These are phyloP conservation scores for Euphorbia schlechtendalii DNA, from an alignment of 441 rosid genomes.

Conservation along the genomic window DNA sequence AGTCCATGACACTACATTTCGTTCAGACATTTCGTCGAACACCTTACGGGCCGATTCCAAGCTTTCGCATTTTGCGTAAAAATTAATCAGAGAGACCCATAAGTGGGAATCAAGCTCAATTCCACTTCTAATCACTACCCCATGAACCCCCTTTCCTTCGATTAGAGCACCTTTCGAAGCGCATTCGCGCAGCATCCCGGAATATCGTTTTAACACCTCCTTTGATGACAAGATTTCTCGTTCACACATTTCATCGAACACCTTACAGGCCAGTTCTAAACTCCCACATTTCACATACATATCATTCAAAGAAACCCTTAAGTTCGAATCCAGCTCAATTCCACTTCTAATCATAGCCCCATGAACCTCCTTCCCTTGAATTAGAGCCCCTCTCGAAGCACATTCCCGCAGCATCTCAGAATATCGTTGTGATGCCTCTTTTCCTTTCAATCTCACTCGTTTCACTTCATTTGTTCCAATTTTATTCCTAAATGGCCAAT, in stretches of 20 bases:
- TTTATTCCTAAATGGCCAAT: not conserved
- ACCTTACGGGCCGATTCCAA: no score
- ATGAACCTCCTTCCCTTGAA: constrained; percentile 31
- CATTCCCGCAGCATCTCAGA: constrained; percentile 31
- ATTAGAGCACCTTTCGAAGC: constrained; percentile 25
- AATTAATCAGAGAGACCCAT: constrained; percentile 53
- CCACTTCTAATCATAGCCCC: constrained; percentile 21
- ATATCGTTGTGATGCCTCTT: constrained; percentile 24
- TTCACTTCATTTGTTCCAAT: constrained; percentile 5
- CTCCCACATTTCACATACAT: constrained; percentile 56
- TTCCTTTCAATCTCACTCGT: constrained; percentile 3
- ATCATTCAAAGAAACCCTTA: constrained; percentile 55
- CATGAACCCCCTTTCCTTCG: constrained; percentile 33
- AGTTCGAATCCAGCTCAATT: constrained; percentile 33
- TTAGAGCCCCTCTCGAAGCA: constrained; percentile 26
- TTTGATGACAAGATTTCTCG: no score
- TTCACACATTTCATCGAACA: no score
- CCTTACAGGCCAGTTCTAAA: constrained; percentile 34
- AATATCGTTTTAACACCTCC: constrained; percentile 24
- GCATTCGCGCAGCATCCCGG: constrained; percentile 31
- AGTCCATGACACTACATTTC: constrained; percentile 77
- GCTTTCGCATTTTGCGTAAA: constrained; percentile 53
- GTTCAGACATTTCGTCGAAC: constrained; percentile 53
- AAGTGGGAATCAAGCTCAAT: constrained; percentile 38
- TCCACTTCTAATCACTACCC: constrained; percentile 19